phyloP scores from a whole-genome alignment of 805 yeast genomes.

The Cyberlindnera japonica region DNA sequence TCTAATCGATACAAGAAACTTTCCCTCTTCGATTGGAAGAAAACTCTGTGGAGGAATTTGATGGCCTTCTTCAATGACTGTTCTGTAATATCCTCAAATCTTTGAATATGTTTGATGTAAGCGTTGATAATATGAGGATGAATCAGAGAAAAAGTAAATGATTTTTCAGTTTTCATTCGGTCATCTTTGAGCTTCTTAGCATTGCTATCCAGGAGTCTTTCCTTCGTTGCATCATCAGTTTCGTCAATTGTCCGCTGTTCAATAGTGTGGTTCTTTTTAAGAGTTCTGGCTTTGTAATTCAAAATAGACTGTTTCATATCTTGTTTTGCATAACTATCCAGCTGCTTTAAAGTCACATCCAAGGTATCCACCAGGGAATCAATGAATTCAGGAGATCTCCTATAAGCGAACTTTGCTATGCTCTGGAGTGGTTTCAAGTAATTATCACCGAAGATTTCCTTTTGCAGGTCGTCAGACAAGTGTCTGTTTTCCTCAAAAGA shows the following conservation, averaged over 20 bases:
- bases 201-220: conserved; percentile 30
- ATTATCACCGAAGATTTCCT: conserved; percentile 59
- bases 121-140: conserved; percentile 61
- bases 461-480: conserved; percentile 54
- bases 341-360: conserved; percentile 58
- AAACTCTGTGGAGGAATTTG: conserved; percentile 66
- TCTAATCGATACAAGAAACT: conserved; percentile 65
- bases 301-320: conserved; percentile 48
- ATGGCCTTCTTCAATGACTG: conserved; percentile 60
- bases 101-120: conserved; percentile 56
- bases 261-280: conserved; percentile 23
- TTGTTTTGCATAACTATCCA: conserved; percentile 62
- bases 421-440: conserved; percentile 52
- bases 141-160: conserved; percentile 43
- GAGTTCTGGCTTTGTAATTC: conserved; percentile 37
- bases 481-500: conserved; percentile 44
- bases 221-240: conserved; percentile 33
- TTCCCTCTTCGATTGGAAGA: conserved; percentile 59
- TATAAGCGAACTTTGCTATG: conserved; percentile 61
- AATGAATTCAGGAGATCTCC: conserved; percentile 60
- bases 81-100: conserved; percentile 59
- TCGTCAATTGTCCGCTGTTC: conserved; percentile 33
- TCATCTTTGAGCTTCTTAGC: conserved; percentile 24
- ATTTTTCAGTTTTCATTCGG: conserved; percentile 42
- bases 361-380: conserved; percentile 60